These are phyloP conservation scores for Clavispora asparagi DNA, from an alignment of 805 yeast species.

Conservation along the genomic window DNA sequence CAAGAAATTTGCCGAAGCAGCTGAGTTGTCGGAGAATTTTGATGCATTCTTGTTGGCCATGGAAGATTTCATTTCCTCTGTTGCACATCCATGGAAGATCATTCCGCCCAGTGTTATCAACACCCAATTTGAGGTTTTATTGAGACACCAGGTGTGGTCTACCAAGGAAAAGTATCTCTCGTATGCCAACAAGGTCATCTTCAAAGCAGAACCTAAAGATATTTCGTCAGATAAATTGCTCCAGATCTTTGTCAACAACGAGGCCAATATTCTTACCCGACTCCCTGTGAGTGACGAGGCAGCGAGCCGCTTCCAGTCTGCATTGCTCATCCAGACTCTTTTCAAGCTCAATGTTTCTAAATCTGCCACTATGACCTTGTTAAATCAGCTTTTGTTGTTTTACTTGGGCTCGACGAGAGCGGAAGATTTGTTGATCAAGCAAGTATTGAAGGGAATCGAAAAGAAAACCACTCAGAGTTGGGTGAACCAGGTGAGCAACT, in stretches of 20 bases:
- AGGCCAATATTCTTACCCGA: constrained; percentile 28
- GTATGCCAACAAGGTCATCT: constrained; percentile 37
- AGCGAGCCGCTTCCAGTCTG: constrained; percentile 34
- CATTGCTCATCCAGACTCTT: constrained; percentile 45
- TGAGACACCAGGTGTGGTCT: constrained; percentile 45
- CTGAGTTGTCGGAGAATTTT: constrained; percentile 22
- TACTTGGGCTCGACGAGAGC: constrained; percentile 61
- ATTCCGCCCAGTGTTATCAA: constrained; percentile 47
- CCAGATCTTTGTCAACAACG: constrained; percentile 60
- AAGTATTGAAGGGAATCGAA: constrained; percentile 56
- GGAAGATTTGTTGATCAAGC: constrained; percentile 59
- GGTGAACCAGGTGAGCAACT: constrained; percentile 55
- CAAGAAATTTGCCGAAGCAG: constrained; percentile 53
- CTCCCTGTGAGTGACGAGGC: constrained; percentile 17
- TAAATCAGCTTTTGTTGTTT: constrained; percentile 41
- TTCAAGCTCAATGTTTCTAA: constrained; percentile 41
- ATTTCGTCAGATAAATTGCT: constrained; percentile 48
- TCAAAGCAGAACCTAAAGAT: constrained; percentile 26
- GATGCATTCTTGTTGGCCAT: constrained; percentile 23
- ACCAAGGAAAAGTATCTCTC: constrained; percentile 36
- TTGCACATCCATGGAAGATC: constrained; percentile 22
- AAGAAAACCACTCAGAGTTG: constrained; percentile 49
- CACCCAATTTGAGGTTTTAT: constrained; percentile 60
- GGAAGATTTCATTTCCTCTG: constrained; percentile 8
- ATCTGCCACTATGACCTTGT: constrained; percentile 43